Conservation (phyloP, 495 filamentous ascomycete species). For the Pyrenula aspistea region DNA sequence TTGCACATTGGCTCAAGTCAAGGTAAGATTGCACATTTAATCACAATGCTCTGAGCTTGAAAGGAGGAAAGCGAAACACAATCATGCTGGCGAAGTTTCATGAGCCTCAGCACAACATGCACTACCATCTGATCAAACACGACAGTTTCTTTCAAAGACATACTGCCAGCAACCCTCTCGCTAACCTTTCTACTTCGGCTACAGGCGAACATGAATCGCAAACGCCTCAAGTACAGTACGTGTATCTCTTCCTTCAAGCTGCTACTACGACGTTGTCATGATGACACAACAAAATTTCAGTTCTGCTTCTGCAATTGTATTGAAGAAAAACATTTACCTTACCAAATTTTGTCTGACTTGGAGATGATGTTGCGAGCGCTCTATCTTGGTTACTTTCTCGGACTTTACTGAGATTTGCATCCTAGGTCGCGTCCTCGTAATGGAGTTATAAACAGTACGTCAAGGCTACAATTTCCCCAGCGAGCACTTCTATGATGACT, state of each 20-base stretch:
- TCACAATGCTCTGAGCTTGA: conserved; percentile 22
- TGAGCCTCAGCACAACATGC: conserved; percentile 98
- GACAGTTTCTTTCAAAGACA: conserved; percentile 1
- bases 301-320: conserved; percentile 84
- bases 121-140: conserved; percentile 86
- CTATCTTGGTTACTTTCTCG: no score
- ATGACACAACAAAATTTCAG: conserved; percentile 73
- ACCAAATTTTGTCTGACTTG: conserved; percentile 57
- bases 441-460: no score
- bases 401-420: no score
- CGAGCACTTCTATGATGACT: conserved; percentile 73
- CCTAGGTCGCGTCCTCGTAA: no score
- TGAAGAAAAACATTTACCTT: conserved; percentile 70
- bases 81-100: conserved; percentile 58
- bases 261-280: conserved; percentile 25
- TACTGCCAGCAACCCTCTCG: conserved; percentile 2
- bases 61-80: conserved; percentile 53
- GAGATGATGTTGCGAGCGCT: no score
- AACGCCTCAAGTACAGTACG: conserved; percentile 2
- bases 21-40: not conserved
- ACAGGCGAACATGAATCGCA: no score
- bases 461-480: no score
- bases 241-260: conserved; percentile 4
- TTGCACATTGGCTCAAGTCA: not conserved
- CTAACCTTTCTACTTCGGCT: no score